Evolutionary conservation across 1,284 basidiomycete genomes (phyloP), one percentile per base, ranked within the genome.

Genomic region (Tetrapyrgos nigripes): DNA sequence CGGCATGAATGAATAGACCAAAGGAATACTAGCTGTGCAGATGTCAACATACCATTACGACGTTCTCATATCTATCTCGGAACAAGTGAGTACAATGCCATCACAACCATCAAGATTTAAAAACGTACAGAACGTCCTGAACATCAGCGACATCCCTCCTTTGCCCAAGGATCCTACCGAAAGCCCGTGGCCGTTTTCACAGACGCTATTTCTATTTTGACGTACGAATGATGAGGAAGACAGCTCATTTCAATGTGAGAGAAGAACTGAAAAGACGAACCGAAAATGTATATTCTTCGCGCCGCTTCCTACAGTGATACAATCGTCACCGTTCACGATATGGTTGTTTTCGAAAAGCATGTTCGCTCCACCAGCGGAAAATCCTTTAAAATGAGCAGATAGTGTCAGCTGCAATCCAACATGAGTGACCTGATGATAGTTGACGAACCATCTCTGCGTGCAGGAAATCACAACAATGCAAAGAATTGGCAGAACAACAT

Each of bases 281-380:
- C 79, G 76, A 73, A 86, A 86, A 54, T 76, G 73, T 37, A 88
- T 83, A 61, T 86, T 83, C 62, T 78, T 81, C 2, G 84, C 81
- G 6, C 84, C 84, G 64, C 72, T 83, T 1, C 82, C 80, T 40
- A 88, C 83, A 0, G 85, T 83, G 28, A 87, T 63, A 50, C 85
- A 88, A 66, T 88, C 86, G 60, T 88, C 86, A 0, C 85, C 85
- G 55, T 87, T 88, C 48, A 79, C 73, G 49, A 88, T 73, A 58
- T 79, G 67, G 59, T 87, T 88, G 62, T 82, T 74, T 65, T 87
- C 84, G 62, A 87, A 85, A 1, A 86, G 67, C 57, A 87, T 65
- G 63, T 87, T 79, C 1, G 76, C 80, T 4, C 86, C 85, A 28
- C 80, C 80, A 3, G 83, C 84, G 40, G 79, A 83, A 66, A 87